A percentile compares a stretch with the other conserved stretches of the same genome.
Evolutionary conservation across 352 stramenopile species (phyloP).

Genomic region (Phytophthora pistaciae): DNA sequence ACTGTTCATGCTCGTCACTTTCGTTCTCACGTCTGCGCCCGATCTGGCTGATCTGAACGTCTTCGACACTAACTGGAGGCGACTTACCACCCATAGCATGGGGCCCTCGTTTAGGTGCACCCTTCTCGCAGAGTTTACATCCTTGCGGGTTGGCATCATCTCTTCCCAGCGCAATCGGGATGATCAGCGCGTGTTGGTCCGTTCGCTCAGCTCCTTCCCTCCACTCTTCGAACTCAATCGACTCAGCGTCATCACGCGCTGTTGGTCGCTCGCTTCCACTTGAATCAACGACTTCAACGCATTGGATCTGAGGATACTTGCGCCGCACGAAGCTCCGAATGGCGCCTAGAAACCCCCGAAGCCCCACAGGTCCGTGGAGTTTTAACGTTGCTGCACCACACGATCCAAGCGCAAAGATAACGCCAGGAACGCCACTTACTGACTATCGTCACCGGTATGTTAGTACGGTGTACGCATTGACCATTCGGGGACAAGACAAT

Average conservation of each 20-base stretch:
- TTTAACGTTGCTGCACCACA: constrained; percentile 55
- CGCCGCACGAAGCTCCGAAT: constrained; percentile 77
- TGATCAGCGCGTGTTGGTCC: constrained; percentile 46
- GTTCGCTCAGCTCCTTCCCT: constrained; percentile 17
- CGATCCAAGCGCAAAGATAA: constrained; percentile 71
- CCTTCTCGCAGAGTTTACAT: constrained; percentile 33
- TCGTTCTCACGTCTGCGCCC: constrained; percentile 21
- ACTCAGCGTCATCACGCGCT: neutral
- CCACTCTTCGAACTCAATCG: constrained; percentile 37
- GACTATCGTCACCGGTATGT: constrained; percentile 36
- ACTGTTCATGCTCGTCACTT: constrained; percentile 41
- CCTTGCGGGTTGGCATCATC: neutral
- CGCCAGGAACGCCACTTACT: constrained; percentile 69
- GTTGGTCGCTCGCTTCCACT: neutral
- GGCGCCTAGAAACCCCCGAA: constrained; percentile 46
- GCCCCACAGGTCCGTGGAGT: constrained; percentile 56
- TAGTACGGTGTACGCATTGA: constrained; percentile 1
- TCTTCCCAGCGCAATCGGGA: constrained; percentile 32
- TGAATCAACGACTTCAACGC: constrained; percentile 41
- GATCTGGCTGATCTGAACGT: constrained; percentile 3
- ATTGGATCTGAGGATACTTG: constrained; percentile 72
- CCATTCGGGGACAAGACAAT: neutral
- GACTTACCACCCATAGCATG: neutral
- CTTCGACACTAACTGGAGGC: neutral
- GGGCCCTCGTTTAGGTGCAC: neutral